phyloP scores from a whole-genome alignment of 2,329 filamentous ascomycete genomes.

The Periconia digitata region DNA sequence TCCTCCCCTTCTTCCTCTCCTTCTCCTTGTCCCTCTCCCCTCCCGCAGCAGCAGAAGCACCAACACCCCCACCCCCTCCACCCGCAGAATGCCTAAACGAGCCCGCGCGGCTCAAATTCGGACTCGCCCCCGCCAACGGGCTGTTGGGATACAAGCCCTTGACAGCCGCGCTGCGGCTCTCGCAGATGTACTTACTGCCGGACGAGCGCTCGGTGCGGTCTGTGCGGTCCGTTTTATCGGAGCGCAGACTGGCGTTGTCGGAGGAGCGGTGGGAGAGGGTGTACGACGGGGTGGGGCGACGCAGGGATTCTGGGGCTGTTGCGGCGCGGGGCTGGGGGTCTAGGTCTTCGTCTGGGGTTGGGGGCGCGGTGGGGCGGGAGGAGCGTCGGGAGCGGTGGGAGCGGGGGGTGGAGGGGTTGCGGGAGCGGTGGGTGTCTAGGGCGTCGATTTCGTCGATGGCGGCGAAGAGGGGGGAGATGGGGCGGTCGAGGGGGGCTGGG shows the following conservation, averaged over 20 bases:
- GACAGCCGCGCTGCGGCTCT: conserved; percentile 41
- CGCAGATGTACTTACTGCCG: conserved; percentile 34
- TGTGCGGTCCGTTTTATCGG: conserved; percentile 15
- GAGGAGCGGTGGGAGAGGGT: conserved; percentile 26
- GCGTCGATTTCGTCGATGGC: conserved; percentile 39
- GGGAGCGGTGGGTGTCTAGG: conserved; percentile 27
- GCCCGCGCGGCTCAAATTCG: conserved; percentile 6
- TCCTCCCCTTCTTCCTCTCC: conserved; percentile 4
- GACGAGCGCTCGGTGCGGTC: conserved; percentile 20
- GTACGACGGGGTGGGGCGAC: conserved; percentile 28
- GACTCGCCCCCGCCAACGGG: conserved; percentile 20
- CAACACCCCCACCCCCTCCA: too few species aligned
- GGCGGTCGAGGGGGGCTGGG: conserved; percentile 28
- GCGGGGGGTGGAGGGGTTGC: conserved; percentile 25
- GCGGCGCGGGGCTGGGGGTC: conserved; percentile 10
- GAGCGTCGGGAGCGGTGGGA: conserved; percentile 12
- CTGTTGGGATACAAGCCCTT: conserved; percentile 42
- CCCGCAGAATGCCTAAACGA: too few species aligned
- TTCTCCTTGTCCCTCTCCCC: conserved; percentile 1
- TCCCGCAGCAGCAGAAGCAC: too few species aligned
- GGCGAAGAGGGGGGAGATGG: conserved; percentile 37
- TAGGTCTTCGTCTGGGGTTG: conserved; percentile 22
- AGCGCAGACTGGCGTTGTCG: conserved; percentile 2
- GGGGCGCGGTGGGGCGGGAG: conserved; percentile 24
- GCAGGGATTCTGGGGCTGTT: conserved; percentile 17